Conservation (phyloP, 1,284 basidiomycete species). For the Sutorius eximius region DNA sequence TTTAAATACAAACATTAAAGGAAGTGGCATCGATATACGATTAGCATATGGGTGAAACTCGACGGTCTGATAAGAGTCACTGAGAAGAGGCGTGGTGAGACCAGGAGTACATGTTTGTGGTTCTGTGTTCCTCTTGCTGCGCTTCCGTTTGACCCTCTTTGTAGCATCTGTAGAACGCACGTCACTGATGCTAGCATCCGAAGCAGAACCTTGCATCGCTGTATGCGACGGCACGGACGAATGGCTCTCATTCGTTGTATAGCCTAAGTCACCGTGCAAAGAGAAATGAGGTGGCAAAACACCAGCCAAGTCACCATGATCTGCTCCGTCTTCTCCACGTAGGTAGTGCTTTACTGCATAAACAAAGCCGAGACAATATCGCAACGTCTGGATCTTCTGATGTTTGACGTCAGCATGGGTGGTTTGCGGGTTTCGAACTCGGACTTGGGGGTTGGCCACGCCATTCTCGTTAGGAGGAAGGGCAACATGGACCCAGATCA, state of each 20-base stretch:
- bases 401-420: slow-evolving; percentile 59
- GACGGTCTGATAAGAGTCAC: slow-evolving; percentile 53
- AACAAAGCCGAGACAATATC: slow-evolving; percentile 67
- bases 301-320: slow-evolving; percentile 63
- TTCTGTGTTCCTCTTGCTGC: slow-evolving; percentile 54
- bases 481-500: slow-evolving; percentile 79
- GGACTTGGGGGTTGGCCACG: slow-evolving; percentile 46
- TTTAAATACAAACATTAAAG: slow-evolving; percentile 57
- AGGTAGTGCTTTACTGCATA: slow-evolving; percentile 77
- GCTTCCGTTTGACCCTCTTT: slow-evolving; percentile 65
- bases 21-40: slow-evolving; percentile 63
- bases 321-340: slow-evolving; percentile 70
- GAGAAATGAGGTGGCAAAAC: slow-evolving; percentile 63
- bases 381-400: slow-evolving; percentile 71
- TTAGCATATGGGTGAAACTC: slow-evolving; percentile 60
- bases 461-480: slow-evolving; percentile 57
- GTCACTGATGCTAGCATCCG: slow-evolving; percentile 30
- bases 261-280: slow-evolving; percentile 44
- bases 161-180: slow-evolving; percentile 55
- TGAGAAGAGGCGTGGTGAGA: slow-evolving; percentile 58
- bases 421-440: slow-evolving; percentile 46
- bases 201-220: slow-evolving; percentile 37
- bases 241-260: slow-evolving; percentile 34
- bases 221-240: slow-evolving; percentile 39
- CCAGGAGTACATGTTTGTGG: slow-evolving; percentile 23